phyloP scores from a whole-genome alignment of 176 grass and related monocot genomes.

The Alopecurus myosuroides region DNA sequence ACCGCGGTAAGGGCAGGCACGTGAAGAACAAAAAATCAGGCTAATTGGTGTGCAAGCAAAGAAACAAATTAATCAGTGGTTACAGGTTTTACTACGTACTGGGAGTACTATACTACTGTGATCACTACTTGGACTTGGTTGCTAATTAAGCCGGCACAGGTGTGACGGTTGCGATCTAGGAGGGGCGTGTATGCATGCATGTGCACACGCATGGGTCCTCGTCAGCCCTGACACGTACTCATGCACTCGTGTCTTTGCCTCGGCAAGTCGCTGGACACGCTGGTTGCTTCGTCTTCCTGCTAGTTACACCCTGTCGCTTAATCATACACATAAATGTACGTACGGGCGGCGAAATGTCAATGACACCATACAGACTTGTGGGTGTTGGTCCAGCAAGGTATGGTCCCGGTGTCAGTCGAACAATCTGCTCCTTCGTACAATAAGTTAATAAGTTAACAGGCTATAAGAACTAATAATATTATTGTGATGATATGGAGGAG shows the following conservation, averaged over 20 bases:
- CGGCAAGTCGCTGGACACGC: background rate
- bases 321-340: too few species aligned
- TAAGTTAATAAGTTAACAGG: too few species aligned
- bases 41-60: constrained; percentile 14
- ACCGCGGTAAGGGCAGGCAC: background rate
- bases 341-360: too few species aligned
- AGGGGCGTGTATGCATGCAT: background rate
- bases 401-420: background rate
- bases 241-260: background rate
- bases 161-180: constrained; percentile 6
- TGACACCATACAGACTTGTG: too few species aligned
- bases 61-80: background rate
- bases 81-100: background rate
- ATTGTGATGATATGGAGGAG: too few species aligned
- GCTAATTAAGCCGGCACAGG: background rate
- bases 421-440: background rate
- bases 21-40: background rate
- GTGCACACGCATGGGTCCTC: background rate
- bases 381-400: too few species aligned
- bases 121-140: background rate
- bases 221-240: background rate
- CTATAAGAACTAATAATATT: too few species aligned
- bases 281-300: too few species aligned
- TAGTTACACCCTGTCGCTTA: too few species aligned
- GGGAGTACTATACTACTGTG: too few species aligned